These are phyloP conservation scores for Spathaspora sp. DNA, from an alignment of 805 yeast genomes.

Conservation along the genomic window DNA sequence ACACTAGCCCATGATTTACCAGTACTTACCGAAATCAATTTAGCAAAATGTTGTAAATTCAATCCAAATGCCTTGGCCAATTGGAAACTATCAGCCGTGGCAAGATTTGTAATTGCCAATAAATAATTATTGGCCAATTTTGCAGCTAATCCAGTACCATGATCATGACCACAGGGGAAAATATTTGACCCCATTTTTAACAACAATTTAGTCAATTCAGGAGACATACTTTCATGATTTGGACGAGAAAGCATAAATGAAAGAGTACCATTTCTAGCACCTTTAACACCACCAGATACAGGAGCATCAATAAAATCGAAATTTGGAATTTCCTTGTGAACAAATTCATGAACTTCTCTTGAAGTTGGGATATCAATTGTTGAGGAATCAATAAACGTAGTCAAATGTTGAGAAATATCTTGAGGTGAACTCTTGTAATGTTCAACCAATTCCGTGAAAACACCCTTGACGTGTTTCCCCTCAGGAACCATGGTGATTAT, in stretches of 20 bases:
- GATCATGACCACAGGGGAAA: constrained; percentile 45
- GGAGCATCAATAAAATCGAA: constrained; percentile 53
- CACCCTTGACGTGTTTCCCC: constrained; percentile 44
- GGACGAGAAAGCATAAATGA: constrained; percentile 50
- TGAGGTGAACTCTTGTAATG: constrained; percentile 18
- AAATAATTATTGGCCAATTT: constrained; percentile 52
- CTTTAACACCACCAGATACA: constrained; percentile 54
- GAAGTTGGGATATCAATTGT: constrained; percentile 52
- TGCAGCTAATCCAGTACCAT: constrained; percentile 53
- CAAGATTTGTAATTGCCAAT: constrained; percentile 50
- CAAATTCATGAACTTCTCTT: constrained; percentile 31
- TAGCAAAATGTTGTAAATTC: constrained; percentile 43
- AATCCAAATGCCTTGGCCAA: constrained; percentile 48
- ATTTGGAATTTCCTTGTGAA: constrained; percentile 26
- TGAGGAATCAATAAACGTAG: constrained; percentile 46
- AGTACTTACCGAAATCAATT: constrained; percentile 48
- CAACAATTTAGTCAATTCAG: constrained; percentile 26
- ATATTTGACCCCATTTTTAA: constrained; percentile 45
- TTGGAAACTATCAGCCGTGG: constrained; percentile 53
- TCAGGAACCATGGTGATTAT: constrained; percentile 55
- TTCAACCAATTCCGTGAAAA: constrained; percentile 36
- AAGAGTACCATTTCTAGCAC: constrained; percentile 49
- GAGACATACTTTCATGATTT: constrained; percentile 23
- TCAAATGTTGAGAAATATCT: constrained; percentile 8
- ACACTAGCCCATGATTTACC: constrained; percentile 55